Percentiles rank a stretch among this genome's conserved stretches.
phyloP scores from a whole-genome alignment of 495 filamentous ascomycete genomes.

The Neurospora cerealis region DNA sequence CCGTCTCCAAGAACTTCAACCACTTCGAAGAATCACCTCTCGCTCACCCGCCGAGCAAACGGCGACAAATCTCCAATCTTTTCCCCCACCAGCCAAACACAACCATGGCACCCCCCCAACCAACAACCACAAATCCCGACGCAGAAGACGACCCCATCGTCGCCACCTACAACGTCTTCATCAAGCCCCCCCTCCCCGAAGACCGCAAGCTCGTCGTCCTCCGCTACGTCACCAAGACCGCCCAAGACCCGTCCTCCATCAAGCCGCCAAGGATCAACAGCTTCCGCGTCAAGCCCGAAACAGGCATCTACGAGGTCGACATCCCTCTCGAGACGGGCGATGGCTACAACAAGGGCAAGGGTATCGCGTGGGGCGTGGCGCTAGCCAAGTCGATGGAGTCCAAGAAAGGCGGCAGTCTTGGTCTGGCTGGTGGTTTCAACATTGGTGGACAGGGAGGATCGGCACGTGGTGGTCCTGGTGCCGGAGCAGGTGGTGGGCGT shows the following conservation, averaged over 20 bases:
- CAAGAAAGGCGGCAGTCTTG: constrained; percentile 37
- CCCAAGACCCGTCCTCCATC: constrained; percentile 18
- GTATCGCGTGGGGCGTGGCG: constrained; percentile 33
- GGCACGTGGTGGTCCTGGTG: background rate
- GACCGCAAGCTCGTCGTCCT: constrained; percentile 36
- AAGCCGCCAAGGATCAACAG: constrained; percentile 21
- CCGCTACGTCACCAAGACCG: constrained; percentile 32
- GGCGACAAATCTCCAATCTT: background rate
- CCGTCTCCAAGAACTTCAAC: background rate
- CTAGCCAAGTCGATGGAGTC: constrained; percentile 31
- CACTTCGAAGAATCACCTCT: background rate
- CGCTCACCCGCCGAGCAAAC: background rate
- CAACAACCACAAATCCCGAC: background rate
- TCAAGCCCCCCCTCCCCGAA: constrained; percentile 31
- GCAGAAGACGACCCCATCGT: constrained; percentile 36
- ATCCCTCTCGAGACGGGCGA: constrained; percentile 28
- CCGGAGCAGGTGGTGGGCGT: constrained; percentile 9
- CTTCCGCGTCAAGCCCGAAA: constrained; percentile 34
- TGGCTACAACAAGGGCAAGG: constrained; percentile 39
- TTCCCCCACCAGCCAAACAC: too few relatives aligned
- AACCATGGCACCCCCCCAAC: background rate
- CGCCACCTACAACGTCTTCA: constrained; percentile 38
- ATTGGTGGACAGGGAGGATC: constrained; percentile 19
- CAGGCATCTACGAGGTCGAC: constrained; percentile 41
- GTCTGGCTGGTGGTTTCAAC: constrained; percentile 38